Evolutionary conservation across 345 rosid genomes (phyloP).

Genomic region (Nephelium lappaceum): DNA sequence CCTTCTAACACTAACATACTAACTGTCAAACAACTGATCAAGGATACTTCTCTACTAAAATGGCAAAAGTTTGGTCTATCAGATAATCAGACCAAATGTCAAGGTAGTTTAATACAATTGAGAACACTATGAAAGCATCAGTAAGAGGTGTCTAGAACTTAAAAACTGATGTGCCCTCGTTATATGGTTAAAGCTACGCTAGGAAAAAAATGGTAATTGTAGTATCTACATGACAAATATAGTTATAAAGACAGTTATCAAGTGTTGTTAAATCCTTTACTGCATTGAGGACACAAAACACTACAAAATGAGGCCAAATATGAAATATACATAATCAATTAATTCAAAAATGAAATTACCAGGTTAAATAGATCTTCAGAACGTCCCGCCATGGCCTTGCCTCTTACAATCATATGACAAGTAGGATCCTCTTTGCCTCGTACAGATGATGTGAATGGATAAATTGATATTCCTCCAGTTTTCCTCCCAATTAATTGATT

Average conservation of each 20-base stretch:
- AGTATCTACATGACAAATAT: constrained; percentile 1
- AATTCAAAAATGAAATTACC: constrained; percentile 41
- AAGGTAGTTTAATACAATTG: neutral
- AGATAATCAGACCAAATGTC: no score
- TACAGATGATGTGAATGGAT: constrained; percentile 87
- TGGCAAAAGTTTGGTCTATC: no score
- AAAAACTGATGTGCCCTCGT: neutral
- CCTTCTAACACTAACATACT: no score
- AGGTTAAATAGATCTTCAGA: constrained; percentile 89
- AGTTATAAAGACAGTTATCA: constrained; percentile 18
- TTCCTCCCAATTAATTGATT: constrained; percentile 98
- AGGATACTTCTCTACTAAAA: no score
- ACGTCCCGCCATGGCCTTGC: constrained; percentile 94
- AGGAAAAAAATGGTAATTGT: neutral
- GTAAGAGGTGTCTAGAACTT: neutral
- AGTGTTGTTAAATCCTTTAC: neutral
- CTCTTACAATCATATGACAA: constrained; percentile 83
- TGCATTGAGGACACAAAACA: neutral
- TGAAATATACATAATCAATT: constrained; percentile 7
- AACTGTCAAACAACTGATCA: no score
- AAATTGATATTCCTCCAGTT: constrained; percentile 97
- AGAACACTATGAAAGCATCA: neutral
- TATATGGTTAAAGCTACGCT: neutral
- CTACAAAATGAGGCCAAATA: neutral
- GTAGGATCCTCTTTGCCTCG: constrained; percentile 77